These are phyloP conservation scores for Daldinia eschscholtzii DNA, from an alignment of 2,329 filamentous ascomycete genomes.

Conservation along the genomic window DNA sequence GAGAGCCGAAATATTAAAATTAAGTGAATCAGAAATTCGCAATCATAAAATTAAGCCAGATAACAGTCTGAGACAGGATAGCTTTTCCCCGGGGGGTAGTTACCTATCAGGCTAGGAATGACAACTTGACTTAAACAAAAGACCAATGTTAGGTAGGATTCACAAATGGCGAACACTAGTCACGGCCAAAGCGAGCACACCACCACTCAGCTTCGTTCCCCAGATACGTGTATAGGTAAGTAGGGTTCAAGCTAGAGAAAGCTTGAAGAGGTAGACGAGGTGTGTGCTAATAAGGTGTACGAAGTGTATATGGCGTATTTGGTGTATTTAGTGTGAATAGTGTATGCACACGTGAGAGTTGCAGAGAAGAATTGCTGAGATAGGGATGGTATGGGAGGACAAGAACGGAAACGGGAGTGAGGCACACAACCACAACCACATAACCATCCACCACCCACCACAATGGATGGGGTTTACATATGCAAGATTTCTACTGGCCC, in stretches of 20 bases:
- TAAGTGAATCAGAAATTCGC: slow-evolving; percentile 34
- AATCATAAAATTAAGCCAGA: slow-evolving; percentile 37
- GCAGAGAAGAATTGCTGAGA: slow-evolving; percentile 35
- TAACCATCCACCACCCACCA: slow-evolving; percentile 32
- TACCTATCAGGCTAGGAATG: slow-evolving; percentile 15
- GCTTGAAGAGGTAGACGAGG: slow-evolving; percentile 21
- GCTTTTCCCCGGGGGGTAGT: slow-evolving; percentile 6
- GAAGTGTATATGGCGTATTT: neutral
- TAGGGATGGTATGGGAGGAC: slow-evolving; percentile 42
- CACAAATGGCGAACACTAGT: slow-evolving; percentile 38
- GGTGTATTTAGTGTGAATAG: neutral
- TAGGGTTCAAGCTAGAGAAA: slow-evolving; percentile 41
- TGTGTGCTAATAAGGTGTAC: neutral
- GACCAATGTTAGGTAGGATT: slow-evolving; percentile 33
- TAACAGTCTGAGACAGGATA: slow-evolving; percentile 32
- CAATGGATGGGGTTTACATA: slow-evolving; percentile 37
- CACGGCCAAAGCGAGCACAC: slow-evolving; percentile 40
- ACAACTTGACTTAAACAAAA: slow-evolving; percentile 28
- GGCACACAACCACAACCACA: slow-evolving; percentile 16
- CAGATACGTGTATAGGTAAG: slow-evolving; percentile 13
- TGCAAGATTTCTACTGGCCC: slow-evolving; percentile 38
- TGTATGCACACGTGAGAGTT: slow-evolving; percentile 46
- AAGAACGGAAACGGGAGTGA: slow-evolving; percentile 34
- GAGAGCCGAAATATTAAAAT: slow-evolving; percentile 11
- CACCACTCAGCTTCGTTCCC: slow-evolving; percentile 28